Percentiles rank a stretch among this genome's conserved stretches.
These are phyloP conservation scores for Trifolium dubium DNA, from an alignment of 306 rosid genomes.

Conservation along the genomic window DNA sequence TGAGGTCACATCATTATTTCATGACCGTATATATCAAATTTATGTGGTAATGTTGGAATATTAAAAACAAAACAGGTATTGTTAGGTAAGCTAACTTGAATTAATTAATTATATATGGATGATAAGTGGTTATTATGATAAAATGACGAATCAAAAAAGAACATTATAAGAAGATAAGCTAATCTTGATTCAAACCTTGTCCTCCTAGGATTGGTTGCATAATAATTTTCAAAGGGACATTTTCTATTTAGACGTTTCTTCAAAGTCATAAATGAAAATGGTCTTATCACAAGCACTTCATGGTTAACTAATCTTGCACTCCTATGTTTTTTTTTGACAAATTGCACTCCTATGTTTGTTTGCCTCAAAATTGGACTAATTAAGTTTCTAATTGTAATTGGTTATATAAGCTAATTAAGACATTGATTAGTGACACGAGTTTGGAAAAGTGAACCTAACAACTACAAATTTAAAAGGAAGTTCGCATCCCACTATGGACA, in stretches of 20 bases:
- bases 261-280: slow-evolving; percentile 20
- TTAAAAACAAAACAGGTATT: slow-evolving; percentile 1
- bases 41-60: background rate
- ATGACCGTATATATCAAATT: background rate
- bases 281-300: slow-evolving; percentile 3
- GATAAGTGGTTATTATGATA: slow-evolving; percentile 30
- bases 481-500: background rate
- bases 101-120: background rate
- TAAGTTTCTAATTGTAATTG: slow-evolving; percentile 13
- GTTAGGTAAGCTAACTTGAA: slow-evolving; percentile 12
- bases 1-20: background rate
- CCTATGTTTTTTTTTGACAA: no score
- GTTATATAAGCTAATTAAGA: background rate
- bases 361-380: slow-evolving; percentile 28
- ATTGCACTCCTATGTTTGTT: background rate
- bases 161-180: slow-evolving; percentile 34
- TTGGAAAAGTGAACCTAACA: background rate
- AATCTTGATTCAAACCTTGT: slow-evolving; percentile 27
- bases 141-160: slow-evolving; percentile 34
- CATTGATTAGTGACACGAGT: background rate
- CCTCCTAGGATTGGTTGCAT: slow-evolving; percentile 26
- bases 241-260: slow-evolving; percentile 25
- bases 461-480: background rate
- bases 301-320: slow-evolving; percentile 5
- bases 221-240: background rate